These are phyloP conservation scores for Chlamydomonas sphaeroides DNA, from an alignment of 139 green algal species.

Conservation along the genomic window DNA sequence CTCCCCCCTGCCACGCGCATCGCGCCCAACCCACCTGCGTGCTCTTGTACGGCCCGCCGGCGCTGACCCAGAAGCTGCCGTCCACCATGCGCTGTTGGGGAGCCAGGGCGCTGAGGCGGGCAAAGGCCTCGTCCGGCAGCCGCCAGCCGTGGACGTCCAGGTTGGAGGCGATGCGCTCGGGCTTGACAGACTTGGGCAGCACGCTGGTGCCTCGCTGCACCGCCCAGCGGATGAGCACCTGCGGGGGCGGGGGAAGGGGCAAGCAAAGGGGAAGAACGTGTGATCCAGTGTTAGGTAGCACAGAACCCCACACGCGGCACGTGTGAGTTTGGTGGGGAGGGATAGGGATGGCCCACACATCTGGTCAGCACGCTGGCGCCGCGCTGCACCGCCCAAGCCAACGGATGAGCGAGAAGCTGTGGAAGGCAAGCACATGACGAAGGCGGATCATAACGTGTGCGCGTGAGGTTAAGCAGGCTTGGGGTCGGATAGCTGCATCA, in stretches of 20 bases:
- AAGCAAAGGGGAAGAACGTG: no score
- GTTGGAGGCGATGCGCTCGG: slow-evolving; percentile 84
- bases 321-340: no score
- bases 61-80: slow-evolving; percentile 70
- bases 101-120: neutral
- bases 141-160: slow-evolving; percentile 81
- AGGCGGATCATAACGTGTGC: no score
- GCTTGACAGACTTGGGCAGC: slow-evolving; percentile 88
- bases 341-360: no score
- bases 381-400: neutral
- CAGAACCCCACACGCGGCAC: no score
- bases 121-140: neutral
- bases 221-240: slow-evolving; percentile 92
- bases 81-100: slow-evolving; percentile 82
- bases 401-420: no score
- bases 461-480: no score
- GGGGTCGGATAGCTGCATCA: no score
- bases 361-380: no score
- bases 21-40: no score
- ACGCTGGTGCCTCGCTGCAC: slow-evolving; percentile 89
- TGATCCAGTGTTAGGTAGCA: neutral
- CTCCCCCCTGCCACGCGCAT: no score
- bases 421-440: no score
- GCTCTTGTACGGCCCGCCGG: slow-evolving; percentile 79
- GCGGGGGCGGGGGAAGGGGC: neutral